These are phyloP conservation scores for Metarhizium guizhouense DNA, from an alignment of 2,329 filamentous ascomycete species.

Conservation along the genomic window DNA sequence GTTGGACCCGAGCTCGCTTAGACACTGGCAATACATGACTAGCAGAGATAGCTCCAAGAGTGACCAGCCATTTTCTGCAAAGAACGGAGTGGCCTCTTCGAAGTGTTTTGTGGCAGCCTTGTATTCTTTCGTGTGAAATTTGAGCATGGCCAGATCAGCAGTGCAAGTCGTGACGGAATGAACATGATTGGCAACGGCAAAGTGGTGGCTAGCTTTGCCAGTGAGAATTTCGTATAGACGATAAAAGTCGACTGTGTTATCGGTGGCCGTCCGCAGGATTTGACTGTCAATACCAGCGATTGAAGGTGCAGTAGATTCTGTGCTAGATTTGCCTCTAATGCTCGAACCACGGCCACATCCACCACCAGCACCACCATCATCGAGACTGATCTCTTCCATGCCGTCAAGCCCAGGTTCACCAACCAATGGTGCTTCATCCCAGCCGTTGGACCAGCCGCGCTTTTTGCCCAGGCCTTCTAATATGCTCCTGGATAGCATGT, in stretches of 20 bases:
- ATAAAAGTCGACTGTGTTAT: slow-evolving; percentile 55
- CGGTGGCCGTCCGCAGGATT: slow-evolving; percentile 51
- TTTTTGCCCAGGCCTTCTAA: slow-evolving; percentile 66
- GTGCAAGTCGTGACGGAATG: slow-evolving; percentile 71
- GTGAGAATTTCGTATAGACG: slow-evolving; percentile 68
- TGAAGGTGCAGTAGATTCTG: slow-evolving; percentile 10
- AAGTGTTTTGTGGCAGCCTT: slow-evolving; percentile 68
- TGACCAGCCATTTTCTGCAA: slow-evolving; percentile 70
- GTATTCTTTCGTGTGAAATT: slow-evolving; percentile 69
- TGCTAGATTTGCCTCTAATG: slow-evolving; percentile 4
- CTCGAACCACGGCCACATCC: slow-evolving; percentile 8
- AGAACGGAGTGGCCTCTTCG: slow-evolving; percentile 67
- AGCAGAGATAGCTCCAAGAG: slow-evolving; percentile 75
- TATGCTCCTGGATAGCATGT: slow-evolving; percentile 69
- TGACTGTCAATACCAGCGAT: slow-evolving; percentile 31
- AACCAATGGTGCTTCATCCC: slow-evolving; percentile 51
- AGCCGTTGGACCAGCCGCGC: slow-evolving; percentile 68
- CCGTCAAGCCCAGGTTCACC: slow-evolving; percentile 33
- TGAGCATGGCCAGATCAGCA: slow-evolving; percentile 78
- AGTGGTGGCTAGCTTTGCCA: slow-evolving; percentile 74
- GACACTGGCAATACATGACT: slow-evolving; percentile 74
- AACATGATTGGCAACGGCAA: slow-evolving; percentile 66
- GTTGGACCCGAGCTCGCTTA: slow-evolving; percentile 65
- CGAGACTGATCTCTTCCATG: slow-evolving; percentile 51
- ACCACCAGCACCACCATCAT: slow-evolving; percentile 25